These are phyloP conservation scores for Diddensiella caesifluorescens DNA, from an alignment of 805 yeast species.

Conservation along the genomic window DNA sequence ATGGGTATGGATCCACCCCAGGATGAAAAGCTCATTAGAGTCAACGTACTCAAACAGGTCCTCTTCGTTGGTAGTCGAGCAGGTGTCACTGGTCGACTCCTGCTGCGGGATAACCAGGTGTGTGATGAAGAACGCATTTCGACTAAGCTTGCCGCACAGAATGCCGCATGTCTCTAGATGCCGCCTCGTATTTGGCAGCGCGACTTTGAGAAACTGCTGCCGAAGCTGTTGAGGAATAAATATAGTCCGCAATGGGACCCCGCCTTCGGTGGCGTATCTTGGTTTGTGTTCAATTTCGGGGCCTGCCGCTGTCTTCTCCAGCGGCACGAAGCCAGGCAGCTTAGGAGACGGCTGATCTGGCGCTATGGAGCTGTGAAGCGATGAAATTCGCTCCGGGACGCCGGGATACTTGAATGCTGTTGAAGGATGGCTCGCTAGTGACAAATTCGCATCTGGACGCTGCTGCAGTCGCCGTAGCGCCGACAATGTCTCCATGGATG, in stretches of 20 bases:
- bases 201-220: conserved; percentile 40
- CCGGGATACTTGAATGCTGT: neutral
- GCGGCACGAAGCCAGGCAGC: neutral
- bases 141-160: conserved; percentile 54
- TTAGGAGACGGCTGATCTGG: neutral
- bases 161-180: conserved; percentile 64
- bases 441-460: neutral
- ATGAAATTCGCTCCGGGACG: neutral
- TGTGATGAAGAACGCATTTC: conserved; percentile 60
- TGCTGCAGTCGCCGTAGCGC: conserved; percentile 11
- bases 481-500: conserved; percentile 15
- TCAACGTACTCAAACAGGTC: conserved; percentile 52
- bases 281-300: conserved; percentile 20
- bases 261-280: conserved; percentile 47
- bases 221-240: conserved; percentile 46
- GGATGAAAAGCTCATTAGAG: conserved; percentile 49
- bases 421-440: neutral
- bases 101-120: conserved; percentile 60
- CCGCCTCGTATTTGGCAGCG: conserved; percentile 43
- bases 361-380: neutral
- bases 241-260: conserved; percentile 47
- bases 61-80: conserved; percentile 58
- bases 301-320: neutral
- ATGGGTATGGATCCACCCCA: conserved; percentile 74
- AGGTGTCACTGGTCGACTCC: conserved; percentile 56